A percentile compares a stretch with the other conserved stretches of the same genome.
Conservation (phyloP, 345 rosid genomes). For the Trapa incisa region DNA sequence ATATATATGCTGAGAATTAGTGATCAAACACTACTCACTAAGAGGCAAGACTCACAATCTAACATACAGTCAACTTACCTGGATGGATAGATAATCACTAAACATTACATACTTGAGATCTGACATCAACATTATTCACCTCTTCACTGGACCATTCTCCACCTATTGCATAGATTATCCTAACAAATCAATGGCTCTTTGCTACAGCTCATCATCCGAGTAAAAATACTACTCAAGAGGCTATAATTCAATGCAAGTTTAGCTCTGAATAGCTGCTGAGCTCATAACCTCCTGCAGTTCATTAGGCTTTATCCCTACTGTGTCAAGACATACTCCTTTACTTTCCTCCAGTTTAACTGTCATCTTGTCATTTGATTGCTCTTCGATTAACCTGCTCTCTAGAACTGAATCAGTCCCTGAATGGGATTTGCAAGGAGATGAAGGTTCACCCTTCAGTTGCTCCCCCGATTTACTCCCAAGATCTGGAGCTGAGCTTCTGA, state of each 20-base stretch:
- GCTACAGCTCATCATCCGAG: background rate
- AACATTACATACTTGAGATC: background rate
- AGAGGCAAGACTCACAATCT: background rate
- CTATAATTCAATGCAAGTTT: slow-evolving; percentile 3
- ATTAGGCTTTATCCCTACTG: slow-evolving; percentile 13
- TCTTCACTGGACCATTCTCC: background rate
- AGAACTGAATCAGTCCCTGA: slow-evolving; percentile 9
- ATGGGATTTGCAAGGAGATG: background rate
- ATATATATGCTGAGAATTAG: background rate
- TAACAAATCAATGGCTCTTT: background rate
- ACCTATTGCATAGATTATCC: background rate
- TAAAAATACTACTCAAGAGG: background rate
- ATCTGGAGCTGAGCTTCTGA: background rate
- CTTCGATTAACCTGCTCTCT: background rate
- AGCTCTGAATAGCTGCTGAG: slow-evolving; percentile 45
- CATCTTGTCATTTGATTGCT: slow-evolving; percentile 7
- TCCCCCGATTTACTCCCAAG: slow-evolving; percentile 10
- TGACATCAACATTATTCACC: slow-evolving; percentile 1
- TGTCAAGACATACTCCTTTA: slow-evolving; percentile 5
- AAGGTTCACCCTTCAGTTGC: slow-evolving; percentile 8
- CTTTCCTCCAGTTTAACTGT: slow-evolving; percentile 18
- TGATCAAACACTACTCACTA: background rate
- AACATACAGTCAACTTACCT: background rate
- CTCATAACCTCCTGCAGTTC: slow-evolving; percentile 24
- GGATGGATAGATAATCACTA: background rate